Base-by-base conservation (phyloP, 331 rosid genomes). In the Ulmus americana region DNA sequence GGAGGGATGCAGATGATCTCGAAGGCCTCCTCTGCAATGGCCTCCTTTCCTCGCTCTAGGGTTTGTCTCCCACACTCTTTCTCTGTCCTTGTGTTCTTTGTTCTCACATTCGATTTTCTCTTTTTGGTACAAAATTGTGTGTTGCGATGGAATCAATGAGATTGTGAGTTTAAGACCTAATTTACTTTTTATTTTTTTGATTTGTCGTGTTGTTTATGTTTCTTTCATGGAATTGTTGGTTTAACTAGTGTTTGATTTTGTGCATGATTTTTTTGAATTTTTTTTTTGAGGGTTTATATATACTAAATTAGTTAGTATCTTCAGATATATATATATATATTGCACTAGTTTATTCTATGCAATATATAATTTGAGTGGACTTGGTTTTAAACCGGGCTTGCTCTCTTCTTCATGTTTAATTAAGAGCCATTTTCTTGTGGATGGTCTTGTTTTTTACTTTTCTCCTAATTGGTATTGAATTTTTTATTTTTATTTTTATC, bases 11-110 rank as follows among this genome's bases (percentile, higher is more conserved):
- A 78, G 77, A 83, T 81, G 86, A 71, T 86, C 65, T 77, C 77
- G 13, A 90, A 59, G 65, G 82, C 84, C 39, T 81, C 91, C 13
- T 79, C 77, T 50, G 86, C 97, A 50, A 83, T 86, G 88, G 79
- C 91, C 61, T 55, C 86, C 67, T 35, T 86, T 13, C 76, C 90
- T 63, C 78, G 80, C 67, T 61, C 91, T 50, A 77, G 72, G 95
- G 97, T 90, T 61, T 15, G 41, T 66, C 20, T 53, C 63, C 55
- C 46, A 40, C 11, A 63, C 61, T 60, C 51, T 66, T 35, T 65
- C 63, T 41, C 10, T 20, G 5, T 56, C 39, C 43, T 11, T 46
- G 10, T 39, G 0, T 3, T 22, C 8, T 61, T 48, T 22, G 7
- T 14, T 1, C 15, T 5, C 7, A 50, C 53, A 16, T 28, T 28